These are phyloP conservation scores for Anthostomella pinea DNA, from an alignment of 2,329 filamentous ascomycete species.

Conservation along the genomic window DNA sequence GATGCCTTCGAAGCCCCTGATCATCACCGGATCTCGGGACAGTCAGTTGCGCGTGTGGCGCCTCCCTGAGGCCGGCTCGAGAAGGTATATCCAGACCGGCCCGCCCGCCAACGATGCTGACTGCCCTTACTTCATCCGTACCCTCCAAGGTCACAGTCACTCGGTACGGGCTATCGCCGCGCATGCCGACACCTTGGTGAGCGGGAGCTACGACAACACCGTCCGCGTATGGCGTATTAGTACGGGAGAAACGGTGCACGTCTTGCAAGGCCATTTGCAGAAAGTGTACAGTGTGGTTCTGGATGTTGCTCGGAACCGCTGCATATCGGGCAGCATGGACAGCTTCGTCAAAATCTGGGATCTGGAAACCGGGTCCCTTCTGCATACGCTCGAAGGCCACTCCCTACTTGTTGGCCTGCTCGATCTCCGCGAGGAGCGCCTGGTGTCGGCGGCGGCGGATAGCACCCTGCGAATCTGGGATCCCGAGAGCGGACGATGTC, in stretches of 20 bases:
- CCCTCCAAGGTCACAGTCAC: slow-evolving; percentile 81
- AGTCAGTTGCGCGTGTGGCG: slow-evolving; percentile 94
- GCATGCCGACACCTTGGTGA: slow-evolving; percentile 92
- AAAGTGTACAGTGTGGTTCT: slow-evolving; percentile 98
- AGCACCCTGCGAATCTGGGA: slow-evolving; percentile 97
- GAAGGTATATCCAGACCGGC: slow-evolving; percentile 74
- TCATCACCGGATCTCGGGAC: slow-evolving; percentile 95
- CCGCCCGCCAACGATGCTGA: slow-evolving; percentile 72
- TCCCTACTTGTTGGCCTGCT: slow-evolving; percentile 87
- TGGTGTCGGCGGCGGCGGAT: slow-evolving; percentile 93
- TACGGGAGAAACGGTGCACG: slow-evolving; percentile 82
- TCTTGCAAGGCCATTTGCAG: slow-evolving; percentile 79
- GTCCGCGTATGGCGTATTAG: slow-evolving; percentile 98
- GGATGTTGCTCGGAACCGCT: slow-evolving; percentile 86
- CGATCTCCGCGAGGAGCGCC: slow-evolving; percentile 81
- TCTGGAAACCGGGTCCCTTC: slow-evolving; percentile 75
- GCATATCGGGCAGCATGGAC: slow-evolving; percentile 98
- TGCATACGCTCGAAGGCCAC: slow-evolving; percentile 91
- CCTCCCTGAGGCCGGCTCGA: slow-evolving; percentile 76
- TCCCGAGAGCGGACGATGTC: slow-evolving; percentile 86
- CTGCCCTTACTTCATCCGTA: slow-evolving; percentile 92
- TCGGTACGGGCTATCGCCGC: slow-evolving; percentile 96
- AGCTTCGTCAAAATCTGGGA: slow-evolving; percentile 98
- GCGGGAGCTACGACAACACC: slow-evolving; percentile 92
- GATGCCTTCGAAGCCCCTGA: slow-evolving; percentile 91